Evolutionary conservation across 2,329 filamentous ascomycete species (phyloP).

Genomic region (Nigrograna mackinnonii): DNA sequence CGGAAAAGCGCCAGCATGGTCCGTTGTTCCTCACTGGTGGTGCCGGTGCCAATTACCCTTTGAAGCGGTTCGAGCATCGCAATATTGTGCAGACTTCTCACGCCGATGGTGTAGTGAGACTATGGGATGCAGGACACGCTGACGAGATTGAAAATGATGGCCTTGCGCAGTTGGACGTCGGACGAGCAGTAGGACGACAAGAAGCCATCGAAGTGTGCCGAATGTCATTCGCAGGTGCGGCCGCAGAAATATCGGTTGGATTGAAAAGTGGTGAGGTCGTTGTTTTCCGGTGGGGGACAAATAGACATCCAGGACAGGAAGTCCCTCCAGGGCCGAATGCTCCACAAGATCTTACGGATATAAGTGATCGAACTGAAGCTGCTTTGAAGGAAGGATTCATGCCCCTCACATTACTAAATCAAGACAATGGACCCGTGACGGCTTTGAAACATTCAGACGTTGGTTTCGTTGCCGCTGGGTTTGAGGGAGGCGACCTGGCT

Average conservation of each 20-base stretch:
- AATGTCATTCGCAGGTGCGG: conserved; percentile 79
- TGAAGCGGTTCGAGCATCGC: conserved; percentile 78
- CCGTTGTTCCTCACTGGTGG: conserved; percentile 81
- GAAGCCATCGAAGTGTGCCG: conserved; percentile 75
- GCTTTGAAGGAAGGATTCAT: conserved; percentile 77
- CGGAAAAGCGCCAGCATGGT: conserved; percentile 79
- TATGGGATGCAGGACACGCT: conserved; percentile 91
- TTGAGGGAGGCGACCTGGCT: conserved; percentile 77
- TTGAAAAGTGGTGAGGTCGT: conserved; percentile 82
- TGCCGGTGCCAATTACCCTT: conserved; percentile 68
- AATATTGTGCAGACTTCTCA: conserved; percentile 87
- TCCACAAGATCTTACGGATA: conserved; percentile 66
- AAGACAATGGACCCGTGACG: conserved; percentile 79
- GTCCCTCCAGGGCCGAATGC: conserved; percentile 54
- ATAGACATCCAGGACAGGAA: conserved; percentile 71
- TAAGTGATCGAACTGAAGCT: conserved; percentile 73
- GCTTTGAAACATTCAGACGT: conserved; percentile 86
- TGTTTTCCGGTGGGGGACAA: conserved; percentile 86
- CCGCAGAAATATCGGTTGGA: conserved; percentile 84
- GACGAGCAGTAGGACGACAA: conserved; percentile 77
- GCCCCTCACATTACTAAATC: conserved; percentile 79
- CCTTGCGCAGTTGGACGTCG: conserved; percentile 83
- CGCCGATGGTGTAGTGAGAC: conserved; percentile 84
- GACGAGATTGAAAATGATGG: conserved; percentile 90
- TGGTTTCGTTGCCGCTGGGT: conserved; percentile 87